Conservation (phyloP, 495 filamentous ascomycete species). For the Aspergillus campestris region DNA sequence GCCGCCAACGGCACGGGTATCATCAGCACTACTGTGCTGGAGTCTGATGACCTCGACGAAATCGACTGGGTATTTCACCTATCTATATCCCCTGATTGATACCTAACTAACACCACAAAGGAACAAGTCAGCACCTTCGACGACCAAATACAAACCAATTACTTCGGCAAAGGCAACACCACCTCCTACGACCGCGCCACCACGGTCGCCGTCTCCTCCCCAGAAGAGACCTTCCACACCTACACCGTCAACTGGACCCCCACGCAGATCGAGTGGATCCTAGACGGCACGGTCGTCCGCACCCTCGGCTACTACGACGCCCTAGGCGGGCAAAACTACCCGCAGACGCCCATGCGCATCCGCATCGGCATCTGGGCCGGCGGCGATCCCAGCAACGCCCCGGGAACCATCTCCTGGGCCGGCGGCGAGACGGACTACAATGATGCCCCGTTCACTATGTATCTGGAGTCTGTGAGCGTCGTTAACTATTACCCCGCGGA, state of each 20-base stretch:
- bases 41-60: conserved; percentile 88
- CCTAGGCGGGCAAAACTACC: conserved; percentile 64
- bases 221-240: conserved; percentile 63
- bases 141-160: conserved; percentile 73
- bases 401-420: conserved; percentile 57
- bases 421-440: conserved; percentile 62
- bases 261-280: conserved; percentile 63
- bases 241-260: conserved; percentile 82
- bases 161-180: conserved; percentile 87
- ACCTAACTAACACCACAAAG: not conserved
- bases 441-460: conserved; percentile 62
- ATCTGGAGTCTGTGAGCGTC: conserved; percentile 40
- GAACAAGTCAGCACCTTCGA: conserved; percentile 20
- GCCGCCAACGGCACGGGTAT: conserved; percentile 66
- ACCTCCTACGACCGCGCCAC: conserved; percentile 65
- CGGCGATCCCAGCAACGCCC: conserved; percentile 59
- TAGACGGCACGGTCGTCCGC: conserved; percentile 65
- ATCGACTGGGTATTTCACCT: conserved; percentile 68
- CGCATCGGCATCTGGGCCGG: conserved; percentile 78
- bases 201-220: conserved; percentile 46
- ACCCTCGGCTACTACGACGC: conserved; percentile 52
- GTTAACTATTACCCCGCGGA: conserved; percentile 29
- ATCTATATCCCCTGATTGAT: not conserved
- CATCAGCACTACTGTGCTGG: conserved; percentile 70
- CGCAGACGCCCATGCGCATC: conserved; percentile 80